These are phyloP conservation scores for Aspergillus costaricaensis DNA, from an alignment of 2,329 filamentous ascomycete species.

Conservation along the genomic window DNA sequence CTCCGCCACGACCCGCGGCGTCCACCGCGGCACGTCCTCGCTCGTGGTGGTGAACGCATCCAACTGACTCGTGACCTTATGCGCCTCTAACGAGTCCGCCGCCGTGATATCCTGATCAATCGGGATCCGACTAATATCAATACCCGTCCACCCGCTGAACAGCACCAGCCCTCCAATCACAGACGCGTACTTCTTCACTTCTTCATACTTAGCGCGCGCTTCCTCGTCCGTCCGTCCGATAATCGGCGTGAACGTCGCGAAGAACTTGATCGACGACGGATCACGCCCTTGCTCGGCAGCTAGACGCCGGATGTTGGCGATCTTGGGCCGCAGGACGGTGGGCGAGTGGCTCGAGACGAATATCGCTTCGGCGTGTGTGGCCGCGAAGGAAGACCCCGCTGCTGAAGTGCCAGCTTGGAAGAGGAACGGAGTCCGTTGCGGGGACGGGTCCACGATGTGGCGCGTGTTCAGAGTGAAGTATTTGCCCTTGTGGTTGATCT, in stretches of 20 bases:
- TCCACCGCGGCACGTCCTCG: constrained; percentile 51
- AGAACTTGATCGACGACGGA: constrained; percentile 59
- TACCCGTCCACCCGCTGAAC: constrained; percentile 61
- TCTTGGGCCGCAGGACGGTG: constrained; percentile 51
- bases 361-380: constrained; percentile 62
- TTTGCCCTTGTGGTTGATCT: constrained; percentile 62
- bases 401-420: constrained; percentile 63
- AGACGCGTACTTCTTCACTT: constrained; percentile 55
- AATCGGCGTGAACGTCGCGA: constrained; percentile 54
- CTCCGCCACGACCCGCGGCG: constrained; percentile 49
- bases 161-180: constrained; percentile 58
- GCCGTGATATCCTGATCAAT: constrained; percentile 59
- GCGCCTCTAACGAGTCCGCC: constrained; percentile 56
- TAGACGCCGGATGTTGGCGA: constrained; percentile 55
- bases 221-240: constrained; percentile 55
- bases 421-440: constrained; percentile 59
- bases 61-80: constrained; percentile 54
- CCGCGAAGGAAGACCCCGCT: constrained; percentile 59
- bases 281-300: constrained; percentile 57
- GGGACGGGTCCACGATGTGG: constrained; percentile 58
- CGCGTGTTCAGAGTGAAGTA: constrained; percentile 52
- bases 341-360: constrained; percentile 61
- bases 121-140: constrained; percentile 60
- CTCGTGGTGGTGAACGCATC: constrained; percentile 54
- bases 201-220: constrained; percentile 54